Evolutionary conservation across 2,329 filamentous ascomycete species (phyloP), one percentile per base, ranked within the genome.

Genomic region (Neofusicoccum ribis): DNA sequence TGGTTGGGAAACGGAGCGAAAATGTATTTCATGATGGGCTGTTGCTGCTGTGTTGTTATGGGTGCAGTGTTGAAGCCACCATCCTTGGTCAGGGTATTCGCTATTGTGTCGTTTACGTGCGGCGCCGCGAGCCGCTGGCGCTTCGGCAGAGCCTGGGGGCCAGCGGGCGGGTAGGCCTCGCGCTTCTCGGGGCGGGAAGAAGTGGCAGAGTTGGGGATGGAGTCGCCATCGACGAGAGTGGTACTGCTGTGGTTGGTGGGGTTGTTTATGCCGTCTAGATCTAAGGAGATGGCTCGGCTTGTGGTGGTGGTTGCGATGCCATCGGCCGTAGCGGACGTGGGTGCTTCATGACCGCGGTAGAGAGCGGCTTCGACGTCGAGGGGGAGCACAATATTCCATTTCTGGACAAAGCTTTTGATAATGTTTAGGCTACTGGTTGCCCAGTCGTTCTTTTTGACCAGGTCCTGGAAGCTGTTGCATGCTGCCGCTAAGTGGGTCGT

Each of bases 401-500:
- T 71, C 39, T 67, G 44, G 15, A 70, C 70, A 6, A 71, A 61
- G 15, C 62, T 65, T 27, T 64, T 59, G 44, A 71, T 63, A 17
- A 68, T 70, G 63, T 66, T 63, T 8, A 71, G 62, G 8, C 54
- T 63, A 31, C 52, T 54, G 3, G 47, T 62, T 5, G 70, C 70
- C 68, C 70, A 69, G 17, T 66, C 60, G 61, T 67, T 70, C 36
- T 65, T 46, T 27, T 49, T 51, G 27, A 67, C 62, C 3, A 71
- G 59, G 23, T 71, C 69, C n/a, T 71, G 69, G 52, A 71, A 69
- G 50, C 44, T 52, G 36, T 71, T 64, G 61, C 68, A 70, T 17
- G 70, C 69, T n/a, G 58, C 63, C n/a, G 64, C 68, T 14, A 71
- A 61, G 58, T 67, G 92, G 73, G 87, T 89, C 79, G 67, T 67